Percentiles rank a stretch among this genome's conserved stretches.
Evolutionary conservation across 805 yeast species (phyloP).

Genomic region (Yarrowia sp.): DNA sequence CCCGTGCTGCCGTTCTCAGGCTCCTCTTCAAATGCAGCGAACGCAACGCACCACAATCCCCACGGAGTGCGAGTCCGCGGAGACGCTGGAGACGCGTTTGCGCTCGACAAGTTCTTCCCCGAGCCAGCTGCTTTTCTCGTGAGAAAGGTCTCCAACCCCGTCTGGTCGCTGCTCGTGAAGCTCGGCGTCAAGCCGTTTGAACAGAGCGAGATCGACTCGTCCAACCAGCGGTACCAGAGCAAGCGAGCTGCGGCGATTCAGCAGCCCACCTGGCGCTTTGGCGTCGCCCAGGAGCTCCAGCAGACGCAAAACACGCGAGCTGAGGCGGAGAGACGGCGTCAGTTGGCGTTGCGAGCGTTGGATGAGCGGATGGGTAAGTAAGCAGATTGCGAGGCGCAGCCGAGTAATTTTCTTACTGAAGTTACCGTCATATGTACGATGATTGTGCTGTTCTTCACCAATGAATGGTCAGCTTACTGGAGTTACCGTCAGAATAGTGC

Average conservation of each 20-base stretch:
- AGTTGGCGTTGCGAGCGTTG: conserved; percentile 39
- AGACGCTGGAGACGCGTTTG: conserved; percentile 88
- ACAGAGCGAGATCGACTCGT: conserved; percentile 66
- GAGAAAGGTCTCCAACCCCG: conserved; percentile 25
- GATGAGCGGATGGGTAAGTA: conserved; percentile 33
- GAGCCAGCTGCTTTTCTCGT: conserved; percentile 48
- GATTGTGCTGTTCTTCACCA: no score
- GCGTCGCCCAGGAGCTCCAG: conserved; percentile 26
- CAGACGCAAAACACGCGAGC: conserved; percentile 31
- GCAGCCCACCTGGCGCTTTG: conserved; percentile 29
- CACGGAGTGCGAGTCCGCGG: conserved; percentile 51
- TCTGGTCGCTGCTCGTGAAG: conserved; percentile 48
- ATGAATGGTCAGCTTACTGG: no score
- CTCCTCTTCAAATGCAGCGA: conserved; percentile 15
- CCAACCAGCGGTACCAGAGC: conserved; percentile 52
- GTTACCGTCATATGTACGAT: no score
- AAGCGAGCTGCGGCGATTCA: neutral
- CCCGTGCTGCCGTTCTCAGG: conserved; percentile 50
- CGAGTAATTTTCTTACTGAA: no score
- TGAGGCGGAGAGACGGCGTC: conserved; percentile 40
- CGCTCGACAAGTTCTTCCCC: conserved; percentile 82
- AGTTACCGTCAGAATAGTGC: no score
- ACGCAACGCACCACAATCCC: conserved; percentile 27
- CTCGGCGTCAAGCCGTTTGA: conserved; percentile 57
- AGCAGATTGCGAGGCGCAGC: no score